Evolutionary conservation across 768 basidiomycete genomes (phyloP), one percentile per base, ranked within the genome.

Genomic region (Suillus spraguei): DNA sequence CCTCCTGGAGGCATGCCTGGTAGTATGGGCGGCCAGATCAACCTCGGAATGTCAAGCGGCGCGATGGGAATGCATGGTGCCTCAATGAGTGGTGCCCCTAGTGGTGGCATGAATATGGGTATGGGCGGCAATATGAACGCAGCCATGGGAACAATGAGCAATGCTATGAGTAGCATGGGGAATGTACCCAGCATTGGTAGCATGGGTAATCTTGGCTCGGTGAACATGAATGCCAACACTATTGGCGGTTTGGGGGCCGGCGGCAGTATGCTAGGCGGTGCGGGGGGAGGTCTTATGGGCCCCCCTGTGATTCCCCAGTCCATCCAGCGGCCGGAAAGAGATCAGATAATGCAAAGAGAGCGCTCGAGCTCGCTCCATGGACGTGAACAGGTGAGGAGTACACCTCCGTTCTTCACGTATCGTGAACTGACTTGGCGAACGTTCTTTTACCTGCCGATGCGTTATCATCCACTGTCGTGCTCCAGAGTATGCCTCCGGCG

Each of bases 241-340:
- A 63, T 67, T 7, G 58, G 69, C 60, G 68, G 62, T 41, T 55
- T 75, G 50, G 69, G 68, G n/a, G 35, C 67, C 4, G 66, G 65
- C 2, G 69, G 68, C 5, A 69, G 67, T 28, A 64, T 74, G 53
- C 66, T 74, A 66, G 73, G 71, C n/a, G 74, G 70, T 22, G 70
- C 72, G 13, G 69, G 68, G 2, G 73, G 74, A 38, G 72, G 77
- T 28, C 62, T 79, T 50, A 81, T 80, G 80, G 77, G 78, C 13
- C 80, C 78, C 5, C 80, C 80, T 28, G 72, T 76, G 28, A 61
- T 76, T 46, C 74, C 74, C 5, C 74, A 74, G 17, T 28, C 60
- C 10, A 60, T 77, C 62, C 64, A 69, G 44, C 66, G 74, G 58
- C 62, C 66, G 33, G 64, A 71, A 38, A 60, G 68, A 66, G 67